These are phyloP conservation scores for Coemansia sp. DNA, from an alignment of 192 early-diverging fungal species.

Conservation along the genomic window DNA sequence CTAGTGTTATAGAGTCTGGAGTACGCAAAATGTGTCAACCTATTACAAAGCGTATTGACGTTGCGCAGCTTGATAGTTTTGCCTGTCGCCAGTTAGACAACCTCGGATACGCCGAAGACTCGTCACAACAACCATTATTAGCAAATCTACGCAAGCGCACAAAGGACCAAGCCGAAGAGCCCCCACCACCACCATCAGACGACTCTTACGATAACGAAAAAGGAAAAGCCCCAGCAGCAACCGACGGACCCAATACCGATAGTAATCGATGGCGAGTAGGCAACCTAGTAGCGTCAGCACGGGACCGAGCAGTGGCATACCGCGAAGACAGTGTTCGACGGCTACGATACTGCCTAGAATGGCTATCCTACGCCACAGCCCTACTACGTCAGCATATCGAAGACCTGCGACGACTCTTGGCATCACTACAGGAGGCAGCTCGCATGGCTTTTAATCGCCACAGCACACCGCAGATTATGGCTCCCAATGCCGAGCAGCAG, in stretches of 20 bases:
- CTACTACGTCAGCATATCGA: slow-evolving; percentile 72
- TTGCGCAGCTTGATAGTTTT: slow-evolving; percentile 73
- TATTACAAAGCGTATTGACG: slow-evolving; percentile 74
- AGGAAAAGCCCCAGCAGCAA: slow-evolving; percentile 52
- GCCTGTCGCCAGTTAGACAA: slow-evolving; percentile 77
- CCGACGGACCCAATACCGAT: slow-evolving; percentile 65
- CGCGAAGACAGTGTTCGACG: slow-evolving; percentile 88
- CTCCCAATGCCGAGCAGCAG: too few relatives aligned
- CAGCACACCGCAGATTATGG: background rate
- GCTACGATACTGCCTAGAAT: slow-evolving; percentile 86
- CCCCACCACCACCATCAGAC: background rate
- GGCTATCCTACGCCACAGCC: slow-evolving; percentile 83
- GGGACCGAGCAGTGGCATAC: slow-evolving; percentile 70
- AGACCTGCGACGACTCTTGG: slow-evolving; percentile 62
- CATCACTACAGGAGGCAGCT: slow-evolving; percentile 33
- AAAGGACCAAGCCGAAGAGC: slow-evolving; percentile 30
- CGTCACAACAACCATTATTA: background rate
- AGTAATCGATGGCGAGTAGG: slow-evolving; percentile 48
- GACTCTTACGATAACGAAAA: slow-evolving; percentile 8
- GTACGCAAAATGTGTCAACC: slow-evolving; percentile 72
- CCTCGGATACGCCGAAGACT: slow-evolving; percentile 32
- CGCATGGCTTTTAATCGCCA: background rate
- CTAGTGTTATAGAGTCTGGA: slow-evolving; percentile 76
- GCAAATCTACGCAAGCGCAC: slow-evolving; percentile 40
- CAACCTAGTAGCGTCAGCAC: slow-evolving; percentile 36